A percentile compares a stretch with the other conserved stretches of the same genome.
phyloP scores from a whole-genome alignment of 305 asterid species.

The Galium porrigens region DNA sequence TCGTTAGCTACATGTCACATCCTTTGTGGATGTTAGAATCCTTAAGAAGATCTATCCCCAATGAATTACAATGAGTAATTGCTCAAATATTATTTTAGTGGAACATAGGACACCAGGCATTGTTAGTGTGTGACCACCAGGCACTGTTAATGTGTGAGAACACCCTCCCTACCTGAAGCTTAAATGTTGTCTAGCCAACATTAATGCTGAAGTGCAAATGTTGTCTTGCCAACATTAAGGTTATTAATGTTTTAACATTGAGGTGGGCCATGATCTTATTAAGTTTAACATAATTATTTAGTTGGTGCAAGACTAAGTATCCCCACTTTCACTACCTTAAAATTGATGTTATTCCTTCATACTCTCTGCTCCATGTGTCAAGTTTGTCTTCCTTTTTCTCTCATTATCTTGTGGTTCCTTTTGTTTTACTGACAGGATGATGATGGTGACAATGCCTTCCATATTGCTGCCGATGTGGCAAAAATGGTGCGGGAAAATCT shows the following conservation, averaged over 20 bases:
- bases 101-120: neutral
- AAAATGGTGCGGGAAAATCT: constrained; percentile 90
- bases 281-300: too few species aligned
- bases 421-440: constrained; percentile 52
- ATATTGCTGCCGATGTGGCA: constrained; percentile 88
- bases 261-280: neutral
- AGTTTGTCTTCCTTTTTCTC: neutral
- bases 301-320: too few species aligned
- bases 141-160: too few species aligned
- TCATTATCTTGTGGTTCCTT: constrained; percentile 6
- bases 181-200: too few species aligned
- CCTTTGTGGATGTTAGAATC: constrained; percentile 2
- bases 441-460: constrained; percentile 95
- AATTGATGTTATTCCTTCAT: neutral
- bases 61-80: neutral
- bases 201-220: neutral
- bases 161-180: too few species aligned
- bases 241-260: too few species aligned
- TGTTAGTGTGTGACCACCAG: neutral
- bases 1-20: neutral
- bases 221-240: neutral
- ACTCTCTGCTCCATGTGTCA: neutral
- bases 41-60: neutral
- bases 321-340: neutral
- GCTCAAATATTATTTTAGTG: neutral